These are phyloP conservation scores for Pleurotus ostreatus DNA, from an alignment of 768 basidiomycete species.

Conservation along the genomic window DNA sequence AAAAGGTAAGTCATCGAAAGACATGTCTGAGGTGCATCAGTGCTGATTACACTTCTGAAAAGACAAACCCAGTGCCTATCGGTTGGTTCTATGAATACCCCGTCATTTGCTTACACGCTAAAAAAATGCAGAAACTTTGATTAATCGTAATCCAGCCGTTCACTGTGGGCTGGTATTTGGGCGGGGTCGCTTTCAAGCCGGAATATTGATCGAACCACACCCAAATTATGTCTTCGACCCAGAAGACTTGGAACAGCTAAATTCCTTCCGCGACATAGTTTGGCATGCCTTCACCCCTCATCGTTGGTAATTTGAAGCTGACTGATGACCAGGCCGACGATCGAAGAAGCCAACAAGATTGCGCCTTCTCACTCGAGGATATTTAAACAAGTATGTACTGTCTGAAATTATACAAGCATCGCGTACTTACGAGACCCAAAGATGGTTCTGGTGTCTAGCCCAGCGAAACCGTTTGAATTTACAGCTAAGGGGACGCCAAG, in stretches of 20 bases:
- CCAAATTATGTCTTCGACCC: constrained; percentile 25
- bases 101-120: background rate
- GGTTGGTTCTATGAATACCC: constrained; percentile 16
- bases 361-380: constrained; percentile 40
- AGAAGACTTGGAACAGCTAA: constrained; percentile 20
- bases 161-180: constrained; percentile 34
- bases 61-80: constrained; percentile 34
- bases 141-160: constrained; percentile 29
- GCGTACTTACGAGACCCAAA: constrained; percentile 9
- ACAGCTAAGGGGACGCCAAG: constrained; percentile 25
- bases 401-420: background rate
- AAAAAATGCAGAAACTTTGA: constrained; percentile 20
- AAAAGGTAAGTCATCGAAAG: constrained; percentile 24
- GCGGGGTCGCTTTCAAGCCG: constrained; percentile 33
- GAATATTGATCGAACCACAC: constrained; percentile 35
- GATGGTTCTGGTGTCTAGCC: constrained; percentile 36
- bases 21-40: too few relatives aligned
- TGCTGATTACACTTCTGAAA: background rate
- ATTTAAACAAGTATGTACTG: constrained; percentile 34
- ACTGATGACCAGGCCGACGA: constrained; percentile 28
- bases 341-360: constrained; percentile 32
- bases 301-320: background rate
- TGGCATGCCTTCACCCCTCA: constrained; percentile 19
- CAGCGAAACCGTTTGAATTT: constrained; percentile 30
- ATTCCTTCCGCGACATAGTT: constrained; percentile 28